phyloP scores from a whole-genome alignment of 345 rosid species.

The Clarkia xantiana region DNA sequence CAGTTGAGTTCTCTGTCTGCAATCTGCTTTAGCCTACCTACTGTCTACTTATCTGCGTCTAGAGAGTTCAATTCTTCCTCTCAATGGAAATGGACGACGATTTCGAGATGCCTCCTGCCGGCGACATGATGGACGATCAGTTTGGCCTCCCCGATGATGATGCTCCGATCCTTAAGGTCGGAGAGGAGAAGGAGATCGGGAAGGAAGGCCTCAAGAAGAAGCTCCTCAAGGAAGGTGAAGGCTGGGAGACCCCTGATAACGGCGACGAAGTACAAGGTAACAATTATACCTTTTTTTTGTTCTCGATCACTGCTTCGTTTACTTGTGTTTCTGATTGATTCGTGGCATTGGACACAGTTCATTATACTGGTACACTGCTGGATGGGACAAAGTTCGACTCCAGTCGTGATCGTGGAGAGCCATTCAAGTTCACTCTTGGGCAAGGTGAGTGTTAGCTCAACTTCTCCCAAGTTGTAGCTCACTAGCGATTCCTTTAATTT shows the following conservation, averaged over 20 bases:
- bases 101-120: slow-evolving; percentile 19
- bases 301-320: neutral
- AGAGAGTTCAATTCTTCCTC: neutral
- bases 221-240: slow-evolving; percentile 31
- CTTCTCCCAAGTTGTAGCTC: no score
- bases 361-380: slow-evolving; percentile 72
- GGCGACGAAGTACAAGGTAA: slow-evolving; percentile 41
- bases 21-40: neutral
- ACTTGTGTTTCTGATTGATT: neutral
- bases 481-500: no score
- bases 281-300: no score
- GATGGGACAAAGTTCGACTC: slow-evolving; percentile 95
- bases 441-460: slow-evolving; percentile 36
- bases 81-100: slow-evolving; percentile 13
- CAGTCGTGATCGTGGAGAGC: slow-evolving; percentile 67
- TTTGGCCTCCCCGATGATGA: slow-evolving; percentile 15
- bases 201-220: slow-evolving; percentile 39
- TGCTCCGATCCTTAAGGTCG: slow-evolving; percentile 12
- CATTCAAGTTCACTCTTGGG: slow-evolving; percentile 90
- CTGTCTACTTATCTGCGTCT: neutral
- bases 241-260: slow-evolving; percentile 26
- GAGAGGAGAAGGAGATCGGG: slow-evolving; percentile 40
- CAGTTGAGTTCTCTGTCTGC: neutral
- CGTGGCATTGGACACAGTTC: slow-evolving; percentile 15
- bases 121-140: slow-evolving; percentile 15